Conservation (phyloP, 805 yeast species). For the Cyberlindnera sargentensis region DNA sequence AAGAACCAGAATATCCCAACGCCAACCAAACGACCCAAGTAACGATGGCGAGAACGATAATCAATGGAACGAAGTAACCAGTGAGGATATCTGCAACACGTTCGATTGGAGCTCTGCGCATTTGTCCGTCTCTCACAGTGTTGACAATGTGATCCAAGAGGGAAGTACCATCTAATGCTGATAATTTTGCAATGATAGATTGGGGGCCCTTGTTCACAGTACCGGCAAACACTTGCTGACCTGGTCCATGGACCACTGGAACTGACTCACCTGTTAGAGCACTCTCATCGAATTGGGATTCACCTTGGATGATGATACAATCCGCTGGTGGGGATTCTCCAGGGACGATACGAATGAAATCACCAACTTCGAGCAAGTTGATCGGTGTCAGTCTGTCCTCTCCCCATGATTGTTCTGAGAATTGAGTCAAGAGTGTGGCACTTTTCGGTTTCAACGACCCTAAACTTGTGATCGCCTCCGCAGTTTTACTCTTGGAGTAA, state of each 20-base stretch:
- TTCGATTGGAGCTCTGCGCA: constrained; percentile 68
- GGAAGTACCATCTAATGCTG: constrained; percentile 56
- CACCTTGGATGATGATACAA: constrained; percentile 42
- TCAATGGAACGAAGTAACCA: constrained; percentile 66
- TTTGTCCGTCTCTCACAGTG: constrained; percentile 67
- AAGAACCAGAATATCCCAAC: constrained; percentile 44
- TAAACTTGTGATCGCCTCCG: constrained; percentile 52
- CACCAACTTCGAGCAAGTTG: constrained; percentile 45
- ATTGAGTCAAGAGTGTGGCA: constrained; percentile 28
- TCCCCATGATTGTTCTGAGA: constrained; percentile 27
- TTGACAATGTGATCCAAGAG: constrained; percentile 62
- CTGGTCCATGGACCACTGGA: constrained; percentile 49
- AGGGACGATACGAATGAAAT: constrained; percentile 38
- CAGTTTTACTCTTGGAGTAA: constrained; percentile 58
- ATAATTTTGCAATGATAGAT: constrained; percentile 46
- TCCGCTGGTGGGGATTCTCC: constrained; percentile 60
- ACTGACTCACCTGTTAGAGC: constrained; percentile 56
- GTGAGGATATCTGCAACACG: constrained; percentile 62
- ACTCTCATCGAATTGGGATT: constrained; percentile 50
- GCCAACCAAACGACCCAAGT: constrained; percentile 69
- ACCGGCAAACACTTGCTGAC: constrained; percentile 69
- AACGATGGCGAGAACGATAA: constrained; percentile 48
- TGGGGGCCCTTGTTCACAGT: constrained; percentile 57
- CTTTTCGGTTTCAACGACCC: constrained; percentile 42
- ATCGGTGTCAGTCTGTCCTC: constrained; percentile 32